A percentile compares a stretch with the other conserved stretches of the same genome.
Conservation (phyloP, 257 asterid genomes). For the Nyctanthes arbortristis region DNA sequence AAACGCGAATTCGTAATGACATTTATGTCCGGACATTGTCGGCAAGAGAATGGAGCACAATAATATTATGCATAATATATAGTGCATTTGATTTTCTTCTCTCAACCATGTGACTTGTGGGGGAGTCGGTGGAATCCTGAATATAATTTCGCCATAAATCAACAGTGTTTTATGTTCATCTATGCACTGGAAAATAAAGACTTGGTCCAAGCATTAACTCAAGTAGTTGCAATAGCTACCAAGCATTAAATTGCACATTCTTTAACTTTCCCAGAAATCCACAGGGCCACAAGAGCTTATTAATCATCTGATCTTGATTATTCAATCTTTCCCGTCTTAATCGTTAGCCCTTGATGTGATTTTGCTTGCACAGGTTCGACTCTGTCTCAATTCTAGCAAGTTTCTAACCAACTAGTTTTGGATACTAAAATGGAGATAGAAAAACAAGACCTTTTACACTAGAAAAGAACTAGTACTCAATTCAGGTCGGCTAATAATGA, state of each 20-base stretch:
- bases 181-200: slow-evolving; percentile 1
- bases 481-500: too few species aligned
- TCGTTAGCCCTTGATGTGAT: neutral
- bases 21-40: neutral
- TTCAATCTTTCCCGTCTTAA: neutral
- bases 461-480: too few species aligned
- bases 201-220: slow-evolving; percentile 37
- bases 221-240: slow-evolving; percentile 30
- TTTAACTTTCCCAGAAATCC: neutral
- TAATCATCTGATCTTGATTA: neutral
- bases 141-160: too few species aligned
- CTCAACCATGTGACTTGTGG: neutral
- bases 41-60: neutral
- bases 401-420: neutral
- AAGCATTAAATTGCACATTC: slow-evolving; percentile 12
- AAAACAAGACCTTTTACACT: neutral
- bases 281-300: neutral
- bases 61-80: too few species aligned
- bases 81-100: neutral
- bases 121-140: too few species aligned
- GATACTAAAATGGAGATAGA: neutral
- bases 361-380: too few species aligned
- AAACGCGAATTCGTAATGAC: too few species aligned
- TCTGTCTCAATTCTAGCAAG: too few species aligned
- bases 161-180: neutral